Evolutionary conservation across 2,329 filamentous ascomycete genomes (phyloP).

Genomic region (Xylaria sp.): DNA sequence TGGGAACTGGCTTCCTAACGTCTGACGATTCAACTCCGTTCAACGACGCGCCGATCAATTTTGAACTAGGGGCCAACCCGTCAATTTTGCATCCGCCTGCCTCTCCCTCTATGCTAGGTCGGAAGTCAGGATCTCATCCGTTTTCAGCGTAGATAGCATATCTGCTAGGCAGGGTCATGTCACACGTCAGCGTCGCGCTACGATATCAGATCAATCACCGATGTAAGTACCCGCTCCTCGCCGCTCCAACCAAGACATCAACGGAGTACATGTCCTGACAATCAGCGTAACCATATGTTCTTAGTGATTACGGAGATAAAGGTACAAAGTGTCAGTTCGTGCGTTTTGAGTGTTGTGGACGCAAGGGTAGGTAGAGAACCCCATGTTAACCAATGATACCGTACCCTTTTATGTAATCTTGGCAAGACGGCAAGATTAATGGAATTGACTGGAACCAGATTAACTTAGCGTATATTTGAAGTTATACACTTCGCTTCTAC

Average conservation of each 20-base stretch:
- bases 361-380: not conserved
- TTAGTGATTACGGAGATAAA: not conserved
- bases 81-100: not conserved
- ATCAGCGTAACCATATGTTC: not conserved
- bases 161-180: slow-evolving; percentile 19
- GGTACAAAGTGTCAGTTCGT: not conserved
- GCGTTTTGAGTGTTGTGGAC: not conserved
- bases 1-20: slow-evolving; percentile 3
- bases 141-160: slow-evolving; percentile 10
- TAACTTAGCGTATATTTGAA: not conserved
- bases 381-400: not conserved
- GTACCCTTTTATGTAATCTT: not conserved
- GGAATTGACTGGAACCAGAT: slow-evolving; percentile 7
- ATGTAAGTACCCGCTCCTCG: slow-evolving; percentile 25
- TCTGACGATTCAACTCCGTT: slow-evolving; percentile 9
- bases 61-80: not conserved
- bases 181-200: slow-evolving; percentile 33
- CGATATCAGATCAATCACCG: slow-evolving; percentile 37
- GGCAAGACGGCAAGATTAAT: slow-evolving; percentile 4
- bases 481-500: not conserved
- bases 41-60: slow-evolving; percentile 3
- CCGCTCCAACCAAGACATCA: slow-evolving; percentile 22
- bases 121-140: slow-evolving; percentile 20
- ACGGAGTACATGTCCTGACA: not conserved
- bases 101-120: slow-evolving; percentile 6